Evolutionary conservation across 2,329 filamentous ascomycete genomes (phyloP), one percentile per base, ranked within the genome.

Genomic region (Pyrenophora tritici-repentis): DNA sequence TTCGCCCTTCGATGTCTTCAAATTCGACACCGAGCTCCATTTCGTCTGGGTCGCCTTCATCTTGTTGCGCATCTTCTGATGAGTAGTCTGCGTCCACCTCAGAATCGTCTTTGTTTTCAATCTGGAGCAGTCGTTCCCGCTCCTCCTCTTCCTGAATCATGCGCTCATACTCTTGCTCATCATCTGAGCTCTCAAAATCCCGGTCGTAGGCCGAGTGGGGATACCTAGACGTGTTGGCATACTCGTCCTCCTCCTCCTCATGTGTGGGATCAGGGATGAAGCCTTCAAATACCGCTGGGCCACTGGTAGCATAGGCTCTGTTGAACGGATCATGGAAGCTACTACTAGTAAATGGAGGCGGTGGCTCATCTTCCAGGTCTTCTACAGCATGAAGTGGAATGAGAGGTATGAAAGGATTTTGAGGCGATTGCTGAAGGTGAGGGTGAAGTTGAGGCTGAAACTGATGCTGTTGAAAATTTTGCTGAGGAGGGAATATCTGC

Each of bases 231-330:
- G 66, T 55, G 14, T 51, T 51, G 20, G 65, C 60, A 52, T 64
- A 68, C 10, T 69, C 65, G 34, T 67, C 65, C 42, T 74, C 72
- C 10, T 74, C 72, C 10, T 73, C 63, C 36, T 71, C 66, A 20
- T 62, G 58, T 20, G 61, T 67, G 14, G 68, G 67, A 10, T 51
- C 69, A 32, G 73, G 72, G 41, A 75, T 73, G 42, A 72, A 75
- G 5, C 73, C 74, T 54, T 76, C 73, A 45, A 74, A 71, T 20
- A 75, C 65, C 8, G 72, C 59, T 9, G 70, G 71, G 18, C 60
- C 67, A 36, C 49, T 63, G 9, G 58, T 61, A 38, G 58, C 48
- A 42, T 66, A 70, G 2, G 56, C 58, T 42, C 59, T 53, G 31
- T 57, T 64, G 36, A 69, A 62, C 16, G 61, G 46, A 26, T 69